Conservation (phyloP, 2,329 filamentous ascomycete genomes). For the Blumeria graminis region DNA sequence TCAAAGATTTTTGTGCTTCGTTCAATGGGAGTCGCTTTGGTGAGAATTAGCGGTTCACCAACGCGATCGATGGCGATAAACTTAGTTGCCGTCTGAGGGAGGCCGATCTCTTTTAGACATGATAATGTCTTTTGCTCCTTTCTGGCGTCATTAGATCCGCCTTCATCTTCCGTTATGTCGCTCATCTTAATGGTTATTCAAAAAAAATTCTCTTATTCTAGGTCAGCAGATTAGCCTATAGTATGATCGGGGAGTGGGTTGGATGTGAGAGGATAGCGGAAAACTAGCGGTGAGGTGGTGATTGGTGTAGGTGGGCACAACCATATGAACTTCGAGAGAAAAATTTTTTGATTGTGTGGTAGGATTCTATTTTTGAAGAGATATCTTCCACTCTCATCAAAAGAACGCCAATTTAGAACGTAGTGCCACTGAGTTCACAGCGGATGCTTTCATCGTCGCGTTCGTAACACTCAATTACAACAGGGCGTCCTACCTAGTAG, state of each 20-base stretch:
- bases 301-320: too few relatives aligned
- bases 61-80: not conserved
- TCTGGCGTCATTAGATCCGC: not conserved
- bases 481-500: slow-evolving; percentile 1
- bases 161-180: not conserved
- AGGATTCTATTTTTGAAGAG: too few relatives aligned
- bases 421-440: not conserved
- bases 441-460: not conserved
- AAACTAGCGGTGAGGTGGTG: too few relatives aligned
- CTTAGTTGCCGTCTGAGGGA: not conserved
- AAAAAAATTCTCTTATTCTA: too few relatives aligned
- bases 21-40: not conserved
- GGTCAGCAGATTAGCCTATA: too few relatives aligned
- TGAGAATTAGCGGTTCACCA: not conserved
- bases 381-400: not conserved
- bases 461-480: not conserved
- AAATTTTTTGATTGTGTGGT: too few relatives aligned
- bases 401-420: not conserved
- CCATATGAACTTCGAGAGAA: too few relatives aligned
- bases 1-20: not conserved
- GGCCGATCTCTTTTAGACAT: not conserved
- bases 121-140: not conserved
- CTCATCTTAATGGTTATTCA: not conserved
- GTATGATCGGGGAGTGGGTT: too few relatives aligned
- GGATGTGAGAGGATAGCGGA: too few relatives aligned